These are phyloP conservation scores for Phytomonas sp. DNA, from an alignment of 208 protist genomes.

Conservation along the genomic window DNA sequence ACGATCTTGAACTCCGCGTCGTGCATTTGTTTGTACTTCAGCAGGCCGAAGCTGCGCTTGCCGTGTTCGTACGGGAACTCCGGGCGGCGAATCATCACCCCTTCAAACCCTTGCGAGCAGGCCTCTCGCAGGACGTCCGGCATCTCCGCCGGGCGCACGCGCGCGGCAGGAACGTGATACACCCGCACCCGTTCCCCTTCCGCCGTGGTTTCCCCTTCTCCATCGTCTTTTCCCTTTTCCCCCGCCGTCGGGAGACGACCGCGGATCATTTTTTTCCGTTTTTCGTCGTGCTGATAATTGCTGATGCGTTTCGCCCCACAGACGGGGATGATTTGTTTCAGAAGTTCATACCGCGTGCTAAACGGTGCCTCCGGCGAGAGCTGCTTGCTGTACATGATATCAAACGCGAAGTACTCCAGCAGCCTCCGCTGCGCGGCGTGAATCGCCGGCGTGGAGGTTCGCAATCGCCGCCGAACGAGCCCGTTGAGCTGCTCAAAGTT, in stretches of 20 bases:
- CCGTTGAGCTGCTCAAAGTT: conserved; percentile 85
- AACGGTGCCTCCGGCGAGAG: conserved; percentile 58
- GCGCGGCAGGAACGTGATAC: conserved; percentile 78
- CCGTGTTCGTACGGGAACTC: conserved; percentile 84
- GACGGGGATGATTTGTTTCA: conserved; percentile 72
- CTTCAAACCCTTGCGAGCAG: conserved; percentile 84
- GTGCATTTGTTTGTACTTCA: conserved; percentile 90
- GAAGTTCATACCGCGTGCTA: conserved; percentile 66
- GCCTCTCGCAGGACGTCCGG: conserved; percentile 70
- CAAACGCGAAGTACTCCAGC: conserved; percentile 85
- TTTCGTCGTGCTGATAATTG: conserved; percentile 74
- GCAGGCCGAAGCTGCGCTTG: conserved; percentile 80
- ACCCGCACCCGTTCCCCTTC: conserved; percentile 34
- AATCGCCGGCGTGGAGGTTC: conserved; percentile 22
- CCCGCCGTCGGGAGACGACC: conserved; percentile 19
- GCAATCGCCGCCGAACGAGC: conserved; percentile 52
- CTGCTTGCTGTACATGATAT: conserved; percentile 76
- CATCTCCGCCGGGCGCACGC: conserved; percentile 66
- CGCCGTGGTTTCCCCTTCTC: not conserved
- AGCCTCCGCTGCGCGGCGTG: conserved; percentile 36
- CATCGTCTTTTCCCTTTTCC: conserved; percentile 6
- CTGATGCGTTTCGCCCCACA: conserved; percentile 78
- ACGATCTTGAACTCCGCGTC: conserved; percentile 87
- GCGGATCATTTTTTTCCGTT: conserved; percentile 71
- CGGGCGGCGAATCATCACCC: conserved; percentile 82